phyloP scores from a whole-genome alignment of 345 rosid species.

The Mangifera indica region DNA sequence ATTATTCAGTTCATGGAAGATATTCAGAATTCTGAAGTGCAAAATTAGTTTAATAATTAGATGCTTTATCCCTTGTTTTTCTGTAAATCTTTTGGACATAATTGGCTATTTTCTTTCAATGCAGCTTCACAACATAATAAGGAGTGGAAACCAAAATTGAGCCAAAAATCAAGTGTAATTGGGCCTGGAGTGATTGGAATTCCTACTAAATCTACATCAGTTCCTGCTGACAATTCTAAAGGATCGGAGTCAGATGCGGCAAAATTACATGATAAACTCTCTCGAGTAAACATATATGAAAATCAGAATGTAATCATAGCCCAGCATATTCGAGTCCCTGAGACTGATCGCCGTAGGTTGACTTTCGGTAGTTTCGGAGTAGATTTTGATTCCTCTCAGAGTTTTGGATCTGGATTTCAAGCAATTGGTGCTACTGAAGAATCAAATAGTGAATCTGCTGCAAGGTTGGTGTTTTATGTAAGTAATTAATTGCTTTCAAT shows the following conservation, averaged over 20 bases:
- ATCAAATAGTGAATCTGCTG: constrained; percentile 45
- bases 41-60: neutral
- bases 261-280: constrained; percentile 55
- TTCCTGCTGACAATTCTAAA: constrained; percentile 46
- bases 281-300: constrained; percentile 42
- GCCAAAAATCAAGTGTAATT: constrained; percentile 46
- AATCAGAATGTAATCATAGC: constrained; percentile 82
- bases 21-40: neutral
- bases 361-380: constrained; percentile 85
- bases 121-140: constrained; percentile 69
- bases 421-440: constrained; percentile 44
- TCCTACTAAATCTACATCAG: constrained; percentile 49
- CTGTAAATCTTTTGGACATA: constrained; percentile 5
- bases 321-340: constrained; percentile 77
- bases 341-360: constrained; percentile 66
- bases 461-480: constrained; percentile 45
- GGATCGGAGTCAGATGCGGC: constrained; percentile 42
- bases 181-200: constrained; percentile 67
- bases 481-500: constrained; percentile 2
- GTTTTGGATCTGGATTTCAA: constrained; percentile 35
- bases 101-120: neutral
- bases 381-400: constrained; percentile 50
- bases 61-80: neutral
- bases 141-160: constrained; percentile 88
- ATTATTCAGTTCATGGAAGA: constrained; percentile 2